A percentile compares a stretch with the other conserved stretches of the same genome.
phyloP scores from a whole-genome alignment of 768 basidiomycete species.

The Leccinum subtestaceum region DNA sequence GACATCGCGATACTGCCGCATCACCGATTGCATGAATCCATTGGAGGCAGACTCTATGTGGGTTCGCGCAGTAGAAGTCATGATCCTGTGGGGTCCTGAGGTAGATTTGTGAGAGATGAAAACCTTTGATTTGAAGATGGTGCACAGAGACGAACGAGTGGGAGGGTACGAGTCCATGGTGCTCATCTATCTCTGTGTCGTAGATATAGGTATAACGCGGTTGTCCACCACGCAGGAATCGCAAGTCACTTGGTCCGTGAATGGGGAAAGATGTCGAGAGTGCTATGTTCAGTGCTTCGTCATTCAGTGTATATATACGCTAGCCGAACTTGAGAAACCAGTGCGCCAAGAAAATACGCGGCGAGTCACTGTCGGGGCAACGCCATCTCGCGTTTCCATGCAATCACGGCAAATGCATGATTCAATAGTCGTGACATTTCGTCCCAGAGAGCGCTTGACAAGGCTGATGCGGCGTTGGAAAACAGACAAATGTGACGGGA shows the following conservation, averaged over 20 bases:
- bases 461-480: background rate
- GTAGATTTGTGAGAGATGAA: background rate
- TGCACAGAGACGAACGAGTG: constrained; percentile 4
- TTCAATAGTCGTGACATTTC: background rate
- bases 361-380: background rate
- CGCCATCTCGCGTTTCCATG: background rate
- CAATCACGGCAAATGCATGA: background rate
- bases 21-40: constrained; percentile 24
- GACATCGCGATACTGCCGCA: constrained; percentile 2
- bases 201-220: background rate
- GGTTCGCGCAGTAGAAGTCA: constrained; percentile 11
- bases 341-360: constrained; percentile 13
- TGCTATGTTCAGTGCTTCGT: background rate
- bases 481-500: background rate
- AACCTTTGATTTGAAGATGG: background rate
- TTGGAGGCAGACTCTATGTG: constrained; percentile 14
- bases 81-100: constrained; percentile 12
- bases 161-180: constrained; percentile 4
- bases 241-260: constrained; percentile 6
- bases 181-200: constrained; percentile 6
- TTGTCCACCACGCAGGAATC: constrained; percentile 2
- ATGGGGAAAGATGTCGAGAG: background rate
- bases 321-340: background rate
- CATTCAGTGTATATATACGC: background rate
- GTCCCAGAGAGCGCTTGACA: background rate